Evolutionary conservation across 257 asterid species (phyloP).

Genomic region (Solanum chiquidenum): DNA sequence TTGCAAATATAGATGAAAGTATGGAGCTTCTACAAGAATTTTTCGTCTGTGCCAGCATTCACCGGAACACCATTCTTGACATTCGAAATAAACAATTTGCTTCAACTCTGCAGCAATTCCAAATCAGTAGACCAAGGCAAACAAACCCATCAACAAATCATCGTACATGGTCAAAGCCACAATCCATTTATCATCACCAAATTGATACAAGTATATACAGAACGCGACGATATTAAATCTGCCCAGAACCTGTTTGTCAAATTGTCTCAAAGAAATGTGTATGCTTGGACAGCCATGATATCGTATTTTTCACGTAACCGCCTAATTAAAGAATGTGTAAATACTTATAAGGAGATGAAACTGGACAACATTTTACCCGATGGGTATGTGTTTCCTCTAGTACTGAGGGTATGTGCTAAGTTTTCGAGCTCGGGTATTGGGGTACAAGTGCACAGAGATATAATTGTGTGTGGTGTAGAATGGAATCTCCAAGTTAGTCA

Average conservation of each 20-base stretch:
- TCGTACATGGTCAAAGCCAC: constrained; percentile 6
- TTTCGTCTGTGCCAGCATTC: not conserved
- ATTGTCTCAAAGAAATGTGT: constrained; percentile 29
- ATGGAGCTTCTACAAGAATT: not conserved
- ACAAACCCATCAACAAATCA: constrained; percentile 24
- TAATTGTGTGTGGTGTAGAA: constrained; percentile 15
- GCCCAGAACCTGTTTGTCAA: constrained; percentile 21
- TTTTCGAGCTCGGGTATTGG: constrained; percentile 6
- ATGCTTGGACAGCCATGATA: constrained; percentile 25
- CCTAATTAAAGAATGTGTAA: constrained; percentile 12
- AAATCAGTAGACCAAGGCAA: constrained; percentile 9
- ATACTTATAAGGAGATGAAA: constrained; percentile 22
- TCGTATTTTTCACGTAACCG: constrained; percentile 21
- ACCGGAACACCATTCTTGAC: not conserved
- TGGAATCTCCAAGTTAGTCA: constrained; percentile 16
- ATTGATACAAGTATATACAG: constrained; percentile 15
- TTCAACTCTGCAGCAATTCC: constrained; percentile 18
- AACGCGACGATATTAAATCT: constrained; percentile 8
- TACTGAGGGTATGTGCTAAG: constrained; percentile 11
- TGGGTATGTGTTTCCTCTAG: constrained; percentile 25
- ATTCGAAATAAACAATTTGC: constrained; percentile 11
- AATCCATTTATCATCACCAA: constrained; percentile 17
- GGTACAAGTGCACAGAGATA: constrained; percentile 23
- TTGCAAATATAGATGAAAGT: constrained; percentile 1
- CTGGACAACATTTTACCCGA: constrained; percentile 15